These are phyloP conservation scores for Yamadazyma aaseri DNA, from an alignment of 1,139 yeast genomes.

Conservation along the genomic window DNA sequence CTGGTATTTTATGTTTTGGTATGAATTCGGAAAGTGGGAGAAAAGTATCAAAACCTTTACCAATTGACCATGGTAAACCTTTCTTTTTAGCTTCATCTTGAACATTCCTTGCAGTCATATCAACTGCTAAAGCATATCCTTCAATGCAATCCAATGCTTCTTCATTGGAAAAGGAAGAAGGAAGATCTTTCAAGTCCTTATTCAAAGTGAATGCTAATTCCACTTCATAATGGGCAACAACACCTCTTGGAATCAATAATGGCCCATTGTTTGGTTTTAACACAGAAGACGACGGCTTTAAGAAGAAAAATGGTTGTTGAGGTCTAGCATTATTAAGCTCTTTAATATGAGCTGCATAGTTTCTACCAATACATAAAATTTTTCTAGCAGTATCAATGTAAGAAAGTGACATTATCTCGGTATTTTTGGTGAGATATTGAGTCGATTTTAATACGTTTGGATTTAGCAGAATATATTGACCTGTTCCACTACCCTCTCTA, in stretches of 20 bases:
- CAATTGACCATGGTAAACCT: constrained; percentile 96
- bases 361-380: constrained; percentile 92
- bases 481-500: too few species aligned
- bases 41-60: constrained; percentile 95
- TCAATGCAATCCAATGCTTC: constrained; percentile 78
- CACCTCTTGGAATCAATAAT: constrained; percentile 78
- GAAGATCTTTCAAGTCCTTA: constrained; percentile 59
- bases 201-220: constrained; percentile 83
- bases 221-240: constrained; percentile 84
- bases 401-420: constrained; percentile 55
- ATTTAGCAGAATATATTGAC: too few species aligned
- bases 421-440: too few species aligned
- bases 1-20: constrained; percentile 62
- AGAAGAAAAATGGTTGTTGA: constrained; percentile 82
- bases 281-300: constrained; percentile 77
- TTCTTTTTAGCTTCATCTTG: constrained; percentile 93
- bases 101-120: constrained; percentile 92
- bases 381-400: constrained; percentile 71
- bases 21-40: constrained; percentile 76
- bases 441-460: too few species aligned
- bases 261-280: constrained; percentile 69
- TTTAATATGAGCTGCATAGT: constrained; percentile 90
- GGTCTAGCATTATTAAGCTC: constrained; percentile 85
- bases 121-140: constrained; percentile 86
- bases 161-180: constrained; percentile 55